Percentiles rank a stretch among this genome's conserved stretches.
phyloP scores from a whole-genome alignment of 139 green algal genomes.

The Zygnema cylindricum region DNA sequence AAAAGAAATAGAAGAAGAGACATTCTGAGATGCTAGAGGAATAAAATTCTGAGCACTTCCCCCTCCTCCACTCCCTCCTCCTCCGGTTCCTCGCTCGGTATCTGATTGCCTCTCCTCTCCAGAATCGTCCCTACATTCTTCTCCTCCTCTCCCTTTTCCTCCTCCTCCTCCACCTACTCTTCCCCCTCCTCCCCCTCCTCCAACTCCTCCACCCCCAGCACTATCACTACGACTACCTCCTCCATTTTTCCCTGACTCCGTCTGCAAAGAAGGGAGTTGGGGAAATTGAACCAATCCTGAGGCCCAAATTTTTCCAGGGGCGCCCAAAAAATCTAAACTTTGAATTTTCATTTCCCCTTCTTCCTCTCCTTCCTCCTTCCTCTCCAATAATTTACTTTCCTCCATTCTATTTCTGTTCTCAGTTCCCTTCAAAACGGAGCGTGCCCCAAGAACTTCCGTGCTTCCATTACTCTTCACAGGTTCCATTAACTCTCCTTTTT shows the following conservation, averaged over 20 bases:
- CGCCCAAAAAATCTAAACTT: not conserved
- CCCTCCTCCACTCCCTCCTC: conserved; percentile 10
- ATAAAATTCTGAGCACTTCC: not conserved
- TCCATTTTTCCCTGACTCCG: not conserved
- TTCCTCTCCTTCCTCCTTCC: not conserved
- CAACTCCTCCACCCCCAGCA: not conserved
- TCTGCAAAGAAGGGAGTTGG: conserved; percentile 5
- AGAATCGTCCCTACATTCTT: not conserved
- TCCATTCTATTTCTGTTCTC: not conserved
- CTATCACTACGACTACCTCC: not conserved
- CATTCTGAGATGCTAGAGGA: too few relatives aligned
- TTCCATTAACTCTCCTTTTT: not conserved
- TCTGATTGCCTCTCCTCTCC: not conserved
- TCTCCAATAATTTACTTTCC: not conserved
- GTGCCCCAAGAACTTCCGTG: not conserved
- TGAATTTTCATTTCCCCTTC: not conserved
- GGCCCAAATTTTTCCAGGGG: not conserved
- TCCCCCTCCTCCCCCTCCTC: not conserved
- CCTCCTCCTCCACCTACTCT: not conserved
- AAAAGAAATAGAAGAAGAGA: too few relatives aligned
- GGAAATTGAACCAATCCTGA: conserved; percentile 17
- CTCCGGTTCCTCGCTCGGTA: conserved; percentile 26
- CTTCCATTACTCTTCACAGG: not conserved
- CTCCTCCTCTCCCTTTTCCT: not conserved
- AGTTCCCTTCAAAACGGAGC: not conserved